Percentiles rank a stretch among this genome's conserved stretches.
Conservation (phyloP, 2,329 filamentous ascomycete species). For the Cladobotryum mycophilum region DNA sequence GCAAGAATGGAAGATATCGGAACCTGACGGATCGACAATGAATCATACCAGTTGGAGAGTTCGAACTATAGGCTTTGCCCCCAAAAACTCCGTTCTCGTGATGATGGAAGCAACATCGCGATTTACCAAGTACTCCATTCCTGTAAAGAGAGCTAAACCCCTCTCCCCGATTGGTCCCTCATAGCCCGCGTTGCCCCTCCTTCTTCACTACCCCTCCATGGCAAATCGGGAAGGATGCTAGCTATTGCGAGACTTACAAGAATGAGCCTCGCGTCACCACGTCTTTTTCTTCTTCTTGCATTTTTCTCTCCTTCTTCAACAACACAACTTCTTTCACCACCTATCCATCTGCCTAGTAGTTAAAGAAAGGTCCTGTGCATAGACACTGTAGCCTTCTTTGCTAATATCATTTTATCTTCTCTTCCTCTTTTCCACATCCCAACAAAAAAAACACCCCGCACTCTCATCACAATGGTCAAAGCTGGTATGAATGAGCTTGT, state of each 20-base stretch:
- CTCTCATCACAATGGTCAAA: constrained; percentile 12
- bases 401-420: not conserved
- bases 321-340: not conserved
- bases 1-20: not conserved
- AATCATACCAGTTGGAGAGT: too few species aligned
- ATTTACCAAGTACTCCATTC: too few species aligned
- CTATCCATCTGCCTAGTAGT: not conserved
- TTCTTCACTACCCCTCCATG: not conserved
- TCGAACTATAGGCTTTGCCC: not conserved
- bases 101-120: too few species aligned
- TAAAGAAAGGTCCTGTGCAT: not conserved
- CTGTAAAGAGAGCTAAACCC: not conserved
- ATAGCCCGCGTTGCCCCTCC: not conserved
- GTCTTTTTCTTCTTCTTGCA: not conserved
- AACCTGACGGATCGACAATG: constrained; percentile 3
- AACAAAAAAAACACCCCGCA: not conserved
- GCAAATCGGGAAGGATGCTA: not conserved
- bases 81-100: not conserved
- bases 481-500: constrained; percentile 9
- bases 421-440: not conserved
- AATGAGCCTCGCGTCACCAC: not conserved
- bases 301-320: not conserved
- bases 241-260: not conserved
- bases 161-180: not conserved
- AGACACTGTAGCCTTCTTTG: too few species aligned